These are phyloP conservation scores for Pyrenophora graminea DNA, from an alignment of 2,329 filamentous ascomycete species.

Conservation along the genomic window DNA sequence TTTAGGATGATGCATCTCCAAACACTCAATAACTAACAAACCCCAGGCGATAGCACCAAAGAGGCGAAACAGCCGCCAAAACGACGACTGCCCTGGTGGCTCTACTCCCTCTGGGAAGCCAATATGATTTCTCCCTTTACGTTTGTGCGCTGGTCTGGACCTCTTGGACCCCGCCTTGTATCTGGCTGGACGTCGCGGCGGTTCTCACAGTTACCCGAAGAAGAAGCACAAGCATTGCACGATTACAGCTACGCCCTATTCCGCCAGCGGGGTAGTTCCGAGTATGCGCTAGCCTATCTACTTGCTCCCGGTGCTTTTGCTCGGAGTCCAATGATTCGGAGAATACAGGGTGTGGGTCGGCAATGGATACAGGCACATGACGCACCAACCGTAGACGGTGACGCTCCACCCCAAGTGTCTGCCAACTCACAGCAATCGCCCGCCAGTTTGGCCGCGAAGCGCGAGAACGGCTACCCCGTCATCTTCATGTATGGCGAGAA, in stretches of 20 bases:
- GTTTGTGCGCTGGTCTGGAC: conserved; percentile 83
- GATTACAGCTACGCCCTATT: conserved; percentile 95
- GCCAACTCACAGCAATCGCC: not conserved
- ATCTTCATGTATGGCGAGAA: conserved; percentile 96
- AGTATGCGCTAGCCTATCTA: conserved; percentile 91
- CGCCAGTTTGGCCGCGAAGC: conserved; percentile 23
- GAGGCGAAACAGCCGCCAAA: conserved; percentile 54
- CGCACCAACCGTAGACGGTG: conserved; percentile 31
- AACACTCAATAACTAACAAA: not conserved
- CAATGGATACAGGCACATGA: conserved; percentile 55
- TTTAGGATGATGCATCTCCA: not conserved
- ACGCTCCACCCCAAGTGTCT: conserved; percentile 20
- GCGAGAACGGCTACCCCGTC: conserved; percentile 74
- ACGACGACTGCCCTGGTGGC: conserved; percentile 76
- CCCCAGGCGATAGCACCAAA: conserved; percentile 32
- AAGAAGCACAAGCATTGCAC: conserved; percentile 83
- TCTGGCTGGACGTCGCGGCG: conserved; percentile 93
- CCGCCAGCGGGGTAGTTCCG: conserved; percentile 85
- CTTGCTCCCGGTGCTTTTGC: conserved; percentile 93
- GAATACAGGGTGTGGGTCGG: conserved; percentile 85
- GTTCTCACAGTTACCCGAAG: conserved; percentile 82
- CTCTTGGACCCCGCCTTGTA: conserved; percentile 86
- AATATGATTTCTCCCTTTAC: conserved; percentile 90
- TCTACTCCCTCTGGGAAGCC: conserved; percentile 93
- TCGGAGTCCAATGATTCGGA: conserved; percentile 80